Base-by-base conservation (phyloP, 192 early-diverging fungal genomes). In the Funneliformis mosseae region DNA sequence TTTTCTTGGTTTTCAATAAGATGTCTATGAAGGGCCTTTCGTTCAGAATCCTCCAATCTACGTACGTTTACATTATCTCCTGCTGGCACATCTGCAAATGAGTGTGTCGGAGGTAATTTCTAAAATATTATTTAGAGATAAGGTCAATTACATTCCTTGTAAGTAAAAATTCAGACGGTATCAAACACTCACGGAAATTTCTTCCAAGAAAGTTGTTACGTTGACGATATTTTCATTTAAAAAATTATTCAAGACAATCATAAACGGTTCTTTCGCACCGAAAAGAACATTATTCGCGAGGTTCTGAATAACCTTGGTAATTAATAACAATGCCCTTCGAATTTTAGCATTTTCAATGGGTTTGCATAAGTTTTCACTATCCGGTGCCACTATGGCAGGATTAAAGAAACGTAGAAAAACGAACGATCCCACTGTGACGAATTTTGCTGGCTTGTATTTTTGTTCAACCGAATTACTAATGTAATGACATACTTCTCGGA, bases 261-360 rank as follows among this genome's bases (percentile, higher is more conserved):
- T 98, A 83, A 92, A 99, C 2, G 91, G 90, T 88, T 99, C 97
- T 85, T 99, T 99, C 76, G 89, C 89, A 70, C 96, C 96, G 86
- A 99, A 99, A 46, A 95, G 86, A 18, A 98, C 94, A 80, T 97
- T 94, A 82, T 99, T 99, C 33, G 97, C 96, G 64, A 99, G 81
- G 80, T 98, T 98, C 76, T 98, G 97, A 70, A 98, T 97, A 16
- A 98, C 95, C 83, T 98, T 99, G 25, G 96, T 97, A 59, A 93
- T 93, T 43, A 98, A 86, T 60, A 99, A 83, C 62, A 97, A 85
- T 55, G 97, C 96, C 75, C 97, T 92, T 25, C 94, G 90, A 61
- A 97, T 86, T 55, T 92, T 90, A 63, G 86, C 83, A 42, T 88
- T 86, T 39, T 92, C 89, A 16, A 86, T 81, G 0, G 80, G 76